Evolutionary conservation across 306 rosid genomes (phyloP).

Genomic region (Abrus precatorius): DNA sequence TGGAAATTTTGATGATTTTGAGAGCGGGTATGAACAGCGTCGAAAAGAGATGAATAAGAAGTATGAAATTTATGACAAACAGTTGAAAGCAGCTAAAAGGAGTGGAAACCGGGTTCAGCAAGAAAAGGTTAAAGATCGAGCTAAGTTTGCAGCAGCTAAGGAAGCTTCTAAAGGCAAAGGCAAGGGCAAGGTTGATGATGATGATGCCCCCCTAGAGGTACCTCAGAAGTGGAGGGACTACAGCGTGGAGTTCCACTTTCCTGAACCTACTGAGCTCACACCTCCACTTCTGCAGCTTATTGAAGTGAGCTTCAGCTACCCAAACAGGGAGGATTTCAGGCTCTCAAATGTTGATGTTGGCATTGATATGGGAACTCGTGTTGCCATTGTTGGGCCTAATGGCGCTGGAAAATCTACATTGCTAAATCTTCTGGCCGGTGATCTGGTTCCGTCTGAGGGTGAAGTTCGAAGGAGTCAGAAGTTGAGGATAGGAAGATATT

Average conservation of each 20-base stretch:
- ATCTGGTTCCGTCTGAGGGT: constrained; percentile 71
- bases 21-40: constrained; percentile 82
- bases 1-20: constrained; percentile 81
- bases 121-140: constrained; percentile 77
- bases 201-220: constrained; percentile 62
- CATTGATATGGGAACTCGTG: constrained; percentile 75
- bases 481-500: constrained; percentile 75
- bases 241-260: constrained; percentile 74
- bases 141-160: constrained; percentile 68
- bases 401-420: constrained; percentile 77
- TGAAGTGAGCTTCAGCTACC: constrained; percentile 77
- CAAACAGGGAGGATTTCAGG: constrained; percentile 69
- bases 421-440: constrained; percentile 75
- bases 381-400: constrained; percentile 77
- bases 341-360: constrained; percentile 69
- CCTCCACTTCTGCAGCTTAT: constrained; percentile 81
- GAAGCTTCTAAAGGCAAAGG: constrained; percentile 68
- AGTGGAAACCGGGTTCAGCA: constrained; percentile 70
- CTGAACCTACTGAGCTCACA: constrained; percentile 79
- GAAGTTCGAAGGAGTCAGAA: constrained; percentile 79
- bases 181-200: constrained; percentile 66
- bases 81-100: constrained; percentile 72
- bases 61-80: constrained; percentile 70
- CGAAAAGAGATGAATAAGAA: constrained; percentile 82
- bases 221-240: constrained; percentile 75